phyloP scores from a whole-genome alignment of 1,139 yeast species.

The Hyphopichia pseudoburtonii region DNA sequence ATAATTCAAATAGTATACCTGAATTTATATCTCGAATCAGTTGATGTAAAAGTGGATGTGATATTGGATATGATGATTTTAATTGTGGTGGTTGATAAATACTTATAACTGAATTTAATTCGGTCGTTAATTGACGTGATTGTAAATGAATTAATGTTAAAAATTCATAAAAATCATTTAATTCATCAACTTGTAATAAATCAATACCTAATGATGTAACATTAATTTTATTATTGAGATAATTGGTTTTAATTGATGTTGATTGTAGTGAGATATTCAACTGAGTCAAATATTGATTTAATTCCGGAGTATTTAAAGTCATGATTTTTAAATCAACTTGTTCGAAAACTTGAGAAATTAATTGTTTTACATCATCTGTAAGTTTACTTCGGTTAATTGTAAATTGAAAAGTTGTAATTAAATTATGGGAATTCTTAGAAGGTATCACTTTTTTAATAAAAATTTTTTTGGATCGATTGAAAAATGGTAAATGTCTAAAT shows the following conservation, averaged over 20 bases:
- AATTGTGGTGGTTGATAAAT: slow-evolving; percentile 11
- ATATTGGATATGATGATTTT: background rate
- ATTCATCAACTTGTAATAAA: background rate
- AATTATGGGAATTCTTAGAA: background rate
- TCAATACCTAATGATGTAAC: background rate
- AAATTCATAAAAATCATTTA: slow-evolving; percentile 16
- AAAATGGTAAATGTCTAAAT: slow-evolving; percentile 5
- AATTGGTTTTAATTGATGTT: background rate
- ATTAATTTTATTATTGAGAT: background rate
- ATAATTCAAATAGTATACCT: background rate
- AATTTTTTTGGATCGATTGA: slow-evolving; percentile 9
- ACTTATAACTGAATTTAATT: slow-evolving; percentile 14
- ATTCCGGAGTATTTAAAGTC: background rate
- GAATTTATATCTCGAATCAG: background rate
- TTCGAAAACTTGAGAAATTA: background rate
- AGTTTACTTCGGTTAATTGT: background rate
- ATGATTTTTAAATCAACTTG: background rate
- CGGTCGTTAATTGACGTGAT: slow-evolving; percentile 13
- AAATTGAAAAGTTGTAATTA: background rate
- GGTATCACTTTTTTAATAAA: slow-evolving; percentile 3
- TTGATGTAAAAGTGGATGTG: background rate
- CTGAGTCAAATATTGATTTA: background rate
- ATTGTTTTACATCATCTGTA: background rate
- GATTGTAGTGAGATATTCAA: background rate
- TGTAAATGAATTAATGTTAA: slow-evolving; percentile 17